phyloP scores from a whole-genome alignment of 768 basidiomycete genomes.

The Pleurotus eryngii region DNA sequence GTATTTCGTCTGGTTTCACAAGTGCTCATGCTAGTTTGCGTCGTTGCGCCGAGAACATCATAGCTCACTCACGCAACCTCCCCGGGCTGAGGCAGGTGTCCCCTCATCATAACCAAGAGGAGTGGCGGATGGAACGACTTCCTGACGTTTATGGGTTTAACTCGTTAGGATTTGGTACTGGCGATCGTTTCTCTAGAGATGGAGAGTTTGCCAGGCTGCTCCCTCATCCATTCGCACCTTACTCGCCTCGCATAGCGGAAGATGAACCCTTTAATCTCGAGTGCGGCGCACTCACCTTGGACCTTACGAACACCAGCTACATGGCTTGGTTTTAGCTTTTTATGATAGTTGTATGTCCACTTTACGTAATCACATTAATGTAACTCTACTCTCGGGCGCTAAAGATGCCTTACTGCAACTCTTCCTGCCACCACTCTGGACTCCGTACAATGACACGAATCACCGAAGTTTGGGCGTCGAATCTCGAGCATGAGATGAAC shows the following conservation, averaged over 20 bases:
- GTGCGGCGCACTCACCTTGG: conserved; percentile 53
- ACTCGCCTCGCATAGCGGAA: conserved; percentile 47
- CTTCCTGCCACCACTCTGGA: no score
- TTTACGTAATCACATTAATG: no score
- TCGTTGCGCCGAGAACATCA: neutral
- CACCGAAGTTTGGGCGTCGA: conserved; percentile 93
- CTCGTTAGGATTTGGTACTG: neutral
- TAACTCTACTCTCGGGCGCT: no score
- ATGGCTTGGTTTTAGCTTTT: conserved; percentile 67
- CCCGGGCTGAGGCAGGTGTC: neutral
- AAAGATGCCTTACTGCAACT: no score
- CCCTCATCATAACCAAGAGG: neutral
- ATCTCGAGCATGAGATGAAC: conserved; percentile 90
- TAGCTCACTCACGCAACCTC: neutral
- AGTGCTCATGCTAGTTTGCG: neutral
- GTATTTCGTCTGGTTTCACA: neutral
- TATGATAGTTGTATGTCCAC: no score
- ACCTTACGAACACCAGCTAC: conserved; percentile 58
- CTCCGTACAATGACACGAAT: conserved; percentile 63
- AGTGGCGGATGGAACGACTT: neutral
- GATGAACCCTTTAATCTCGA: conserved; percentile 60
- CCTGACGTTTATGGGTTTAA: conserved; percentile 1
- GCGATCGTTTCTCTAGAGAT: neutral
- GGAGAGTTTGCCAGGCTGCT: neutral
- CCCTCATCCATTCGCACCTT: conserved; percentile 37